These are phyloP conservation scores for Lodderomyces theae DNA, from an alignment of 1,139 yeast genomes.

Conservation along the genomic window DNA sequence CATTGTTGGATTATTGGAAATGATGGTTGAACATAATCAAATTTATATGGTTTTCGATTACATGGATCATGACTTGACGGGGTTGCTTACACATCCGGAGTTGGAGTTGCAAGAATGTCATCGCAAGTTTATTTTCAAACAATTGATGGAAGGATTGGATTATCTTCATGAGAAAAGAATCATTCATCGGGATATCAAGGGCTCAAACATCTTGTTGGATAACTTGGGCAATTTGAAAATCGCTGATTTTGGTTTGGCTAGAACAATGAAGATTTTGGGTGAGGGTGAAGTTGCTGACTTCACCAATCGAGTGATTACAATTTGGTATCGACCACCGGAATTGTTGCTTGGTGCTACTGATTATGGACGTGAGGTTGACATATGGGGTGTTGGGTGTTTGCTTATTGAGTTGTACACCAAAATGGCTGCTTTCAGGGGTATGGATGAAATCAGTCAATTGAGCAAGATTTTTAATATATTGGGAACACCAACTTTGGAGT, in stretches of 20 bases:
- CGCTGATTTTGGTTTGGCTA: conserved; percentile 93
- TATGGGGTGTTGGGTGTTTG: conserved; percentile 97
- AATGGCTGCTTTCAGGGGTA: conserved; percentile 79
- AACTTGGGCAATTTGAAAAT: conserved; percentile 71
- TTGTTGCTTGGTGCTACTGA: conserved; percentile 83
- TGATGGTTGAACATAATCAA: conserved; percentile 80
- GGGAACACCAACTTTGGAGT: conserved; percentile 80
- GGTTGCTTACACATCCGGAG: conserved; percentile 76
- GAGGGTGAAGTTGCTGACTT: conserved; percentile 63
- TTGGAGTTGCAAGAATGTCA: conserved; percentile 62
- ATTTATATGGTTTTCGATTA: conserved; percentile 92
- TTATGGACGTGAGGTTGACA: conserved; percentile 87
- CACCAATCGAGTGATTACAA: conserved; percentile 90
- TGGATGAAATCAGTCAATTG: conserved; percentile 83
- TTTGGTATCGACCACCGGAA: conserved; percentile 98
- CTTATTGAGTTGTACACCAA: conserved; percentile 76
- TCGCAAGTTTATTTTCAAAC: conserved; percentile 72
- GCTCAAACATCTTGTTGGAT: conserved; percentile 81
- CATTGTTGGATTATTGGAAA: conserved; percentile 77
- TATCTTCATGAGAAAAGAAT: conserved; percentile 79
- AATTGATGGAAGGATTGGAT: conserved; percentile 74
- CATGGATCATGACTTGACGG: conserved; percentile 90
- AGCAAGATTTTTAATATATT: conserved; percentile 70
- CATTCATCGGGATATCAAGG: conserved; percentile 92
- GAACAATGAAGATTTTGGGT: conserved; percentile 63